Percentiles rank a stretch among this genome's conserved stretches.
phyloP scores from a whole-genome alignment of 108 stramenopile species.

The Cyclotella atomus region DNA sequence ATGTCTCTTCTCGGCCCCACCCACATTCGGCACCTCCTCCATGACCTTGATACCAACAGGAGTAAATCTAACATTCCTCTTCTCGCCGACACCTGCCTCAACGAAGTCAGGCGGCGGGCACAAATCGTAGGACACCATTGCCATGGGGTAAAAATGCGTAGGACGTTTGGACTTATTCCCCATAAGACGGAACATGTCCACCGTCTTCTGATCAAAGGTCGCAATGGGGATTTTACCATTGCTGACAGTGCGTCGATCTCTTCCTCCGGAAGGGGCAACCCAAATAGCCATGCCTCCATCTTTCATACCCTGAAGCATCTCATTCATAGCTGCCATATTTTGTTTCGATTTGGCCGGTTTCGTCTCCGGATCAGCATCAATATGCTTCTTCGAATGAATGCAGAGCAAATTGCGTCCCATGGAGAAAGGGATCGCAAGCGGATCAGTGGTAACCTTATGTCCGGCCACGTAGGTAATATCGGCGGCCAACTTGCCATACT shows the following conservation, averaged over 20 bases:
- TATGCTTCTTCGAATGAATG: slow-evolving; percentile 97
- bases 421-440: slow-evolving; percentile 93
- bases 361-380: slow-evolving; percentile 91
- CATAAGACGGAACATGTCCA: slow-evolving; percentile 97
- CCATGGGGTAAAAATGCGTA: slow-evolving; percentile 95
- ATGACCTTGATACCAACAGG: slow-evolving; percentile 79
- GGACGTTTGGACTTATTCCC: slow-evolving; percentile 82
- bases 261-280: slow-evolving; percentile 96
- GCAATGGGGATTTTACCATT: slow-evolving; percentile 88
- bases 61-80: slow-evolving; percentile 84
- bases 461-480: slow-evolving; percentile 90
- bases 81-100: slow-evolving; percentile 84
- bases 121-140: slow-evolving; percentile 94
- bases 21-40: slow-evolving; percentile 71
- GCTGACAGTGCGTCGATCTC: slow-evolving; percentile 85
- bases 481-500: slow-evolving; percentile 64
- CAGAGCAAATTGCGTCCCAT: slow-evolving; percentile 96
- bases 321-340: slow-evolving; percentile 88
- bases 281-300: slow-evolving; percentile 88
- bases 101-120: slow-evolving; percentile 94
- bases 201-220: slow-evolving; percentile 92
- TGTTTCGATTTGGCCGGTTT: slow-evolving; percentile 87
- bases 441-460: slow-evolving; percentile 95
- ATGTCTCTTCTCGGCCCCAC: slow-evolving; percentile 72
- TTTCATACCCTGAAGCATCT: slow-evolving; percentile 83